Evolutionary conservation across 306 rosid species (phyloP).

Genomic region (Astragalus membranaceus): DNA sequence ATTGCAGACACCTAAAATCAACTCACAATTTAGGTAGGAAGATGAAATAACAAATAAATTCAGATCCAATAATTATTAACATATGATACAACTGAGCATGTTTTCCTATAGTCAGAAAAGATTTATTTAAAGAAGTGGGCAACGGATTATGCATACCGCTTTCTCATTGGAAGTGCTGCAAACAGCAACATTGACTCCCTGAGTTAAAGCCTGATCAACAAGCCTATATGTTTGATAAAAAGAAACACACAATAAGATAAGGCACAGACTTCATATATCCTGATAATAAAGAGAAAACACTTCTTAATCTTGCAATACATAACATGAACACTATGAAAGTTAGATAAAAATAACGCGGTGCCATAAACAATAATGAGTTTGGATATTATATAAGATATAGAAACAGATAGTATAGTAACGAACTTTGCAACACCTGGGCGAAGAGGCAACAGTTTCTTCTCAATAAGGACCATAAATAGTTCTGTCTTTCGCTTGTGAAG

Average conservation of each 20-base stretch:
- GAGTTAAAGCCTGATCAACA: constrained; percentile 81
- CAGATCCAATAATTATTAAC: background rate
- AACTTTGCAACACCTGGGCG: constrained; percentile 98
- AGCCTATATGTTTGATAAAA: constrained; percentile 47
- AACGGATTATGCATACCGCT: constrained; percentile 93
- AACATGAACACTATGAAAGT: background rate
- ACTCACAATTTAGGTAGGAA: too few relatives aligned
- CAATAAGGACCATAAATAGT: constrained; percentile 86
- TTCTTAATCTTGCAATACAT: background rate
- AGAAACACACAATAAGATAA: constrained; percentile 17
- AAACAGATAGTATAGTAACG: constrained; percentile 40
- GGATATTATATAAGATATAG: background rate
- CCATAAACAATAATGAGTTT: background rate
- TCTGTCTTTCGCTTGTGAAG: constrained; percentile 96
- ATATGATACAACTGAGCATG: background rate
- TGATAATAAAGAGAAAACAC: background rate
- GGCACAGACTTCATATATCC: background rate
- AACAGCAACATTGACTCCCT: constrained; percentile 92
- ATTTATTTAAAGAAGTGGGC: constrained; percentile 21
- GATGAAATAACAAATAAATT: constrained; percentile 4
- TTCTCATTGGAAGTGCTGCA: constrained; percentile 99
- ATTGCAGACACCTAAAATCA: constrained; percentile 84
- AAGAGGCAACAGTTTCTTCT: constrained; percentile 89
- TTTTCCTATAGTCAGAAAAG: constrained; percentile 1
- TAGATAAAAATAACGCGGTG: background rate